These are phyloP conservation scores for Colletotrichum plurivorum DNA, from an alignment of 2,329 filamentous ascomycete species.

Conservation along the genomic window DNA sequence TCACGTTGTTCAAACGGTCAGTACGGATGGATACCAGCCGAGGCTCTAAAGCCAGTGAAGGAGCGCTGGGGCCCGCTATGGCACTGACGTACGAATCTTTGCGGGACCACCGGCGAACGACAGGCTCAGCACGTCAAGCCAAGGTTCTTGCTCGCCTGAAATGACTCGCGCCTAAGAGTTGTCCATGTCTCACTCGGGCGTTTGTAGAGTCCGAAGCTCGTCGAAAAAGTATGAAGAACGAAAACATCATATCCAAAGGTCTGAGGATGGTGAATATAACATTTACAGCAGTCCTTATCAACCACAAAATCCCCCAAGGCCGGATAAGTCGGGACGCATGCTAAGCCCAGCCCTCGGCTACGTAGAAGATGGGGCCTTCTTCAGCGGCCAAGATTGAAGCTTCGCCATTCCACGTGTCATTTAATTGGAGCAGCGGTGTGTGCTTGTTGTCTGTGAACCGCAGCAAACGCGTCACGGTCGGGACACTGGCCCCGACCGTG, in stretches of 20 bases:
- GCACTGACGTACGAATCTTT: slow-evolving; percentile 5
- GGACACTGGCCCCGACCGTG: too few species aligned
- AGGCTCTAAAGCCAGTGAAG: too few species aligned
- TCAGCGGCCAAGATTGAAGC: slow-evolving; percentile 34
- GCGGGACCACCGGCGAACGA: slow-evolving; percentile 5
- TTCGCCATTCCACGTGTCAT: slow-evolving; percentile 39
- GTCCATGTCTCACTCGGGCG: too few species aligned
- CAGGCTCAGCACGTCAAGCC: slow-evolving; percentile 1
- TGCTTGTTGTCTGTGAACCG: slow-evolving; percentile 4
- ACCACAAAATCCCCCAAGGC: neutral
- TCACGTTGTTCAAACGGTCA: too few species aligned
- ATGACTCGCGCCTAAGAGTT: slow-evolving; percentile 7
- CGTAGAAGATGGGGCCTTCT: slow-evolving; percentile 2
- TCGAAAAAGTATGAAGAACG: too few species aligned
- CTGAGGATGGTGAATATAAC: too few species aligned
- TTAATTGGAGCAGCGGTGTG: slow-evolving; percentile 31
- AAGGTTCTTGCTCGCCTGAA: neutral
- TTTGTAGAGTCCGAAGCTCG: too few species aligned
- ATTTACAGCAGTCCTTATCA: too few species aligned
- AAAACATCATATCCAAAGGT: too few species aligned
- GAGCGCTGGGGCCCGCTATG: neutral
- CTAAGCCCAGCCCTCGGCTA: slow-evolving; percentile 39
- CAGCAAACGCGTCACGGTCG: slow-evolving; percentile 25
- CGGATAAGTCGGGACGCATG: slow-evolving; percentile 37
- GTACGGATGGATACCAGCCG: too few species aligned